These are phyloP conservation scores for Cantharellus anzutake DNA, from an alignment of 768 basidiomycete genomes.

Conservation along the genomic window DNA sequence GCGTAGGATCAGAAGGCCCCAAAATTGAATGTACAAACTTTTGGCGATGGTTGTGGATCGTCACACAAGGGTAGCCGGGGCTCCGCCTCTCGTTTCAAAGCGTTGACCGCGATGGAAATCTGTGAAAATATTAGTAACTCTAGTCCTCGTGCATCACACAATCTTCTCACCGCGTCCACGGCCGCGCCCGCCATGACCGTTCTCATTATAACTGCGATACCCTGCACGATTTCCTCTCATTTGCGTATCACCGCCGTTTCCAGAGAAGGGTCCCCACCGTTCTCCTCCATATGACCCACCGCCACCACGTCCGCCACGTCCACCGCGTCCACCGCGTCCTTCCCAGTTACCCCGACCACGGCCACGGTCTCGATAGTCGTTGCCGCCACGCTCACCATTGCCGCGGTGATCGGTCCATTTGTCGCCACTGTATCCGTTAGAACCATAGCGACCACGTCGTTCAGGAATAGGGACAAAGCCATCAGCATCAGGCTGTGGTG, in stretches of 20 bases:
- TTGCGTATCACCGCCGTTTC: neutral
- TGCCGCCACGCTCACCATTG: slow-evolving; percentile 21
- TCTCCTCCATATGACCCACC: neutral
- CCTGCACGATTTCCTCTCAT: neutral
- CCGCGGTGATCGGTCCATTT: slow-evolving; percentile 4
- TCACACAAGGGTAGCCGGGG: too few species aligned
- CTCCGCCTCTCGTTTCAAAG: too few species aligned
- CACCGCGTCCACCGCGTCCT: slow-evolving; percentile 8
- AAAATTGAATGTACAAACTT: too few species aligned
- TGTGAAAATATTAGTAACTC: too few species aligned
- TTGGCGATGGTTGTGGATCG: too few species aligned
- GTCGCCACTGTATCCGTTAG: slow-evolving; percentile 7
- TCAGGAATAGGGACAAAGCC: slow-evolving; percentile 11
- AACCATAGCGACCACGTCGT: slow-evolving; percentile 2
- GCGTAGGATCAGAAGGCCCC: too few species aligned
- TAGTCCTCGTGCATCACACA: too few species aligned
- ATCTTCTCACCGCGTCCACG: neutral
- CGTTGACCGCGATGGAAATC: too few species aligned
- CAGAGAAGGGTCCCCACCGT: neutral
- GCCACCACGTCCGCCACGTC: slow-evolving; percentile 17
- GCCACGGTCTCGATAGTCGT: slow-evolving; percentile 24
- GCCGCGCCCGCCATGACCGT: neutral
- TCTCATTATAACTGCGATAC: neutral
- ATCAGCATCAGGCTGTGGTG: slow-evolving; percentile 16
- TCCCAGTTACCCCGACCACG: slow-evolving; percentile 21